These are phyloP conservation scores for Boletus sp. DNA, from an alignment of 768 basidiomycete genomes.

Conservation along the genomic window DNA sequence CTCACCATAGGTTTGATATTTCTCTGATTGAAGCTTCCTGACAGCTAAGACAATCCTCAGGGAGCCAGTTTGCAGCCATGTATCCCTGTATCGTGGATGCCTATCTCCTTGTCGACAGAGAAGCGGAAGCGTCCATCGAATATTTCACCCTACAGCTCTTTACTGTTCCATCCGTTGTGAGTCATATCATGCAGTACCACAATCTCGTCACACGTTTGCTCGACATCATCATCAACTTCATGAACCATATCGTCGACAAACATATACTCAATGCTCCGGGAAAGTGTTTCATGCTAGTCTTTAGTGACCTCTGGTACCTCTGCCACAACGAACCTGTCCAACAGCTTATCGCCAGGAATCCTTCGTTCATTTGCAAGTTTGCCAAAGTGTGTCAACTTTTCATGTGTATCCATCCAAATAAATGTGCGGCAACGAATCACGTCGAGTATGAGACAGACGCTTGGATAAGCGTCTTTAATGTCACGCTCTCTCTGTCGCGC, in stretches of 20 bases:
- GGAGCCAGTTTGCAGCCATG: slow-evolving; percentile 78
- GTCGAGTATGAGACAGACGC: slow-evolving; percentile 97
- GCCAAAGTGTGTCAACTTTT: slow-evolving; percentile 82
- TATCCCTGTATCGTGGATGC: slow-evolving; percentile 88
- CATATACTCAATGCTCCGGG: slow-evolving; percentile 45
- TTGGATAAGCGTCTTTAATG: slow-evolving; percentile 96
- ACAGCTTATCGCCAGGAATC: slow-evolving; percentile 67
- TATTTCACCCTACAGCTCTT: slow-evolving; percentile 92
- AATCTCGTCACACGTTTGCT: slow-evolving; percentile 75
- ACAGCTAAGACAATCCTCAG: slow-evolving; percentile 37
- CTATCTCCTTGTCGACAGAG: slow-evolving; percentile 89
- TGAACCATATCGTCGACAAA: slow-evolving; percentile 79
- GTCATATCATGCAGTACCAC: slow-evolving; percentile 72
- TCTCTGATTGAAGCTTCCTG: neutral
- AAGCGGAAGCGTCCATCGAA: slow-evolving; percentile 93
- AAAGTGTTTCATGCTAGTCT: slow-evolving; percentile 91
- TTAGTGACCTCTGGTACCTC: slow-evolving; percentile 85
- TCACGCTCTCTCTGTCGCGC: slow-evolving; percentile 85
- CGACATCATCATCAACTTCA: slow-evolving; percentile 84
- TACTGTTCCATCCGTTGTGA: slow-evolving; percentile 83
- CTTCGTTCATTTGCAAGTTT: slow-evolving; percentile 67
- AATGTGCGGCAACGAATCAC: slow-evolving; percentile 76
- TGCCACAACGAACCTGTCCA: slow-evolving; percentile 82
- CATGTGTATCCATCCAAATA: slow-evolving; percentile 91
- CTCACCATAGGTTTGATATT: slow-evolving; percentile 63